phyloP scores from a whole-genome alignment of 2,329 filamentous ascomycete genomes.

The Gyromitra esculenta region DNA sequence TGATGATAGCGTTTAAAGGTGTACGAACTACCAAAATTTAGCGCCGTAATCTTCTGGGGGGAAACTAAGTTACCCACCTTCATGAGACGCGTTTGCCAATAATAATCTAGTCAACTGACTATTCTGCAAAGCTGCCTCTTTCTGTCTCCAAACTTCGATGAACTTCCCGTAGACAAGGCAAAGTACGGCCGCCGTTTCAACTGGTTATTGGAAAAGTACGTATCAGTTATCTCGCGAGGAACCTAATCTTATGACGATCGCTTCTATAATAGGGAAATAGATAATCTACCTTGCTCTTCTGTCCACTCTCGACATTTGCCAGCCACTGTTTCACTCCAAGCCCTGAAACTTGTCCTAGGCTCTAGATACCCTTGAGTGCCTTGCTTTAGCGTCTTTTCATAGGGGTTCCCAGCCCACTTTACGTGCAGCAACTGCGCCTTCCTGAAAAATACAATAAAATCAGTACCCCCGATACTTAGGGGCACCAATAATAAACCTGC shows the following conservation, averaged over 20 bases:
- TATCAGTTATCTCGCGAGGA: conserved; percentile 8
- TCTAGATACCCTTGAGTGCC: conserved; percentile 79
- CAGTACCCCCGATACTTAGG: conserved; percentile 75
- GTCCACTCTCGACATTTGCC: conserved; percentile 88
- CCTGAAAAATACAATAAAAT: conserved; percentile 94
- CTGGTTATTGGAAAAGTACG: conserved; percentile 55
- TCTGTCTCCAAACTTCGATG: conserved; percentile 92
- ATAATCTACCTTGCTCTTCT: conserved; percentile 71
- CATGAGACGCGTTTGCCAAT: conserved; percentile 87
- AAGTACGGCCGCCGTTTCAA: conserved; percentile 86
- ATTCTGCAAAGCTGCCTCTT: conserved; percentile 82
- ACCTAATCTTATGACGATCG: not conserved
- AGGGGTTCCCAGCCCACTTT: conserved; percentile 87
- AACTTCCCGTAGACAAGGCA: conserved; percentile 90
- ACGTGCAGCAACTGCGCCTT: conserved; percentile 76
- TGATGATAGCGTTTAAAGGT: conserved; percentile 91
- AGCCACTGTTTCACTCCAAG: conserved; percentile 81
- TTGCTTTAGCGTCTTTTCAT: conserved; percentile 78
- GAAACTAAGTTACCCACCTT: conserved; percentile 61
- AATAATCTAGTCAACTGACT: conserved; percentile 82
- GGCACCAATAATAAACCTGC: conserved; percentile 85
- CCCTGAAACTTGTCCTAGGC: conserved; percentile 80
- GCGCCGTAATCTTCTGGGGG: not conserved
- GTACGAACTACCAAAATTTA: conserved; percentile 72
- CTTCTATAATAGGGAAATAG: not conserved